Percentiles rank a stretch among this genome's conserved stretches.
phyloP scores from a whole-genome alignment of 2,329 filamentous ascomycete species.

The Xylaria sp. region DNA sequence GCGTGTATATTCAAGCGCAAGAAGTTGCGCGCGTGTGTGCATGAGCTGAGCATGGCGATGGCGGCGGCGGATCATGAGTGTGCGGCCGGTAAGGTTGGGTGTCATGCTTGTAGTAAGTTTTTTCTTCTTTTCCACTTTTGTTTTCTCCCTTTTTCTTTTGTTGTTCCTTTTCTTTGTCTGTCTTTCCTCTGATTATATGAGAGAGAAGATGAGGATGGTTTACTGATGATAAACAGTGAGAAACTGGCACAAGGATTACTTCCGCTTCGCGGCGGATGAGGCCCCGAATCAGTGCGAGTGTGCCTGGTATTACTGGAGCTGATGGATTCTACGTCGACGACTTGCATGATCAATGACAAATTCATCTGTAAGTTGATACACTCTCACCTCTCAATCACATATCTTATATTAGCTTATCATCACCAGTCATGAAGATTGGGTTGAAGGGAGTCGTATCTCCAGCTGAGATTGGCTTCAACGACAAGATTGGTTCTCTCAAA shows the following conservation, averaged over 20 bases:
- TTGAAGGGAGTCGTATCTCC: no score
- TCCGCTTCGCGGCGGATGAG: conserved; percentile 6
- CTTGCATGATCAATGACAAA: not conserved
- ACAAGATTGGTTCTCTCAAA: no score
- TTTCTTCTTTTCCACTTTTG: not conserved
- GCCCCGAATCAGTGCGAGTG: conserved; percentile 9
- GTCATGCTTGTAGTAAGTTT: conserved; percentile 5
- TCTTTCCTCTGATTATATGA: no score
- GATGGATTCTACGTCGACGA: not conserved
- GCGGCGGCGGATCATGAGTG: conserved; percentile 1
- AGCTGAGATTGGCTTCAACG: no score
- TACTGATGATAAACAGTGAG: not conserved
- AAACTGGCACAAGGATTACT: conserved; percentile 10
- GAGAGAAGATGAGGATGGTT: no score
- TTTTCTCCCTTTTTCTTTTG: not conserved
- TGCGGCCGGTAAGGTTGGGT: not conserved
- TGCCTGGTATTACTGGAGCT: not conserved
- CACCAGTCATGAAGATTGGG: no score
- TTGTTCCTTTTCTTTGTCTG: no score
- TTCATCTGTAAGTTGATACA: not conserved
- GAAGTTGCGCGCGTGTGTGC: not conserved
- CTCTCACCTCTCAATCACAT: not conserved
- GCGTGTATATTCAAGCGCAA: conserved; percentile 2
- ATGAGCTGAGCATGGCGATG: conserved; percentile 8
- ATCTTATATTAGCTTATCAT: no score